Evolutionary conservation across 805 yeast species (phyloP).

Genomic region (Yamadazyma sp.): DNA sequence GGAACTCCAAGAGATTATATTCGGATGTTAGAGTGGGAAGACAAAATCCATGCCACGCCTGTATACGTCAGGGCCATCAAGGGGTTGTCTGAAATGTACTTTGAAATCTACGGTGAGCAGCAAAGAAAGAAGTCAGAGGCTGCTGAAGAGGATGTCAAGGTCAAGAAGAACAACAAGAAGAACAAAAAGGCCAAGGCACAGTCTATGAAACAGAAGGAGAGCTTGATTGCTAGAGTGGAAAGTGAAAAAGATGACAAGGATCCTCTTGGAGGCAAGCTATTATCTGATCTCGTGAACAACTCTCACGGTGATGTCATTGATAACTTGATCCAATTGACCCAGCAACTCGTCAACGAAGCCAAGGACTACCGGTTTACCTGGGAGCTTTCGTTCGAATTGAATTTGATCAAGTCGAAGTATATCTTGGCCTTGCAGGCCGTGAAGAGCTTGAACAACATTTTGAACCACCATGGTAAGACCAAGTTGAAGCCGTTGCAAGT

Average conservation of each 20-base stretch:
- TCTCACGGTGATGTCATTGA: slow-evolving; percentile 41
- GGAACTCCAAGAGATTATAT: slow-evolving; percentile 88
- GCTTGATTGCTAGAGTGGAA: slow-evolving; percentile 48
- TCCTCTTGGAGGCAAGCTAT: slow-evolving; percentile 53
- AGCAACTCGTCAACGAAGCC: slow-evolving; percentile 44
- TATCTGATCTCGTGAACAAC: slow-evolving; percentile 25
- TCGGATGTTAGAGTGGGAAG: slow-evolving; percentile 81
- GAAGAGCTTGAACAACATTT: slow-evolving; percentile 41
- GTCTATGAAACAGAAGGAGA: slow-evolving; percentile 51
- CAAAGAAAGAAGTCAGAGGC: slow-evolving; percentile 9
- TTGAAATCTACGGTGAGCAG: slow-evolving; percentile 38
- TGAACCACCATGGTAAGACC: slow-evolving; percentile 23
- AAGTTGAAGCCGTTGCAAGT: slow-evolving; percentile 20
- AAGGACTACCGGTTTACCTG: slow-evolving; percentile 38
- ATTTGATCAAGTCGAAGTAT: slow-evolving; percentile 44
- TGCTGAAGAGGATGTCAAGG: slow-evolving; percentile 17
- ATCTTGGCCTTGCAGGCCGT: slow-evolving; percentile 47
- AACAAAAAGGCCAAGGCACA: slow-evolving; percentile 56
- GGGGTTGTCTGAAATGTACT: slow-evolving; percentile 61
- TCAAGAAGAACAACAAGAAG: slow-evolving; percentile 43
- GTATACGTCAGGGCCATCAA: slow-evolving; percentile 66
- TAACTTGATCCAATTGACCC: slow-evolving; percentile 40
- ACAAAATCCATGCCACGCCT: slow-evolving; percentile 65
- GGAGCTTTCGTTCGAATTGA: slow-evolving; percentile 43
- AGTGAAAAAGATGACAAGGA: slow-evolving; percentile 54